Base-by-base conservation (phyloP, 805 yeast genomes). In the Komagataella mondaviorum region DNA sequence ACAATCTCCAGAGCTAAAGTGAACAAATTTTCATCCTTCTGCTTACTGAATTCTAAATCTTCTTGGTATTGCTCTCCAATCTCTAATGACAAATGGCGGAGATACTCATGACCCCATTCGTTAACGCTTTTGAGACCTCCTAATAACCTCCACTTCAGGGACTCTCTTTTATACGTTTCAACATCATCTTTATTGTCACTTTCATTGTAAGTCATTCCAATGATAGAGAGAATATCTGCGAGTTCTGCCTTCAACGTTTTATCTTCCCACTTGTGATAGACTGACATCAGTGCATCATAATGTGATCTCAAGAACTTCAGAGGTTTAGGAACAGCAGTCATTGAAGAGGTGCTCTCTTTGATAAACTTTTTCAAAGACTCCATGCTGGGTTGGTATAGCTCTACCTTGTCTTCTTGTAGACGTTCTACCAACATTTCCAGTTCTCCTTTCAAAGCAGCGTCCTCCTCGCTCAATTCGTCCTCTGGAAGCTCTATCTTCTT, bases 281-380 rank as follows among this genome's bases (percentile, higher is more conserved):
- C 68, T 51, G 71, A 75, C 39, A 79, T 78, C 60, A 93, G 72
- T n/a, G 73, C 60, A 18, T 83, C 81, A 63, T 83, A 93, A 61
- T 81, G 87, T 6, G 97, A 96, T 61, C 96, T 81, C 56, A 93
- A 75, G 64, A 93, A 93, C 71, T 93, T 95, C 69, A 93, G 78
- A 4, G 99, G 99, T 68, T 93, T 93, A 44, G 99, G 99, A 50
- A 93, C 99, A 2, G 99, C 99, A 1, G 99, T 93, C 97, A 93
- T 93, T 6, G 97, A 90, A 44, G 96, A 87, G 2, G 99, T 93
- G 10, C 97, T 86, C 51, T 93, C 95, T 57, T 88, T 80, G 60
- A 93, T 90, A 59, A 80, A 80, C 49, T 75, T 77, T 62, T 88
- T 89, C 65, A 93, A 76, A 50, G 82, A 73, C 46, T 75, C 73